Conservation (phyloP, 108 stramenopile genomes). For the Nitzschia sp. region DNA sequence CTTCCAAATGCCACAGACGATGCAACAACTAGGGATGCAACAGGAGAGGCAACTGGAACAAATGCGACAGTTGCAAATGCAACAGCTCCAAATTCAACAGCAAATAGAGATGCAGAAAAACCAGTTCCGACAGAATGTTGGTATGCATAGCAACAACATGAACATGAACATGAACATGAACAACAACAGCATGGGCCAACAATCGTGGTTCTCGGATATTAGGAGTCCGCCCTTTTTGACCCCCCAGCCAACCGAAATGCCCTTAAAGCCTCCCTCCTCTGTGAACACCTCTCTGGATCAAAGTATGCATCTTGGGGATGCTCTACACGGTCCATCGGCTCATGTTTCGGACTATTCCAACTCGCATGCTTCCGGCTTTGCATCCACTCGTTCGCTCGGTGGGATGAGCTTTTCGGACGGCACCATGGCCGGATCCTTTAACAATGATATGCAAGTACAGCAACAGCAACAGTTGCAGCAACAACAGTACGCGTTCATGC, state of each 20-base stretch:
- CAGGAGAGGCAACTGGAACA: slow-evolving; percentile 4
- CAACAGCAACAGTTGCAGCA: not conserved
- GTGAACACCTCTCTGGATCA: not conserved
- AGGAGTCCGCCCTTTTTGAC: not conserved
- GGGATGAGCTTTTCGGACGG: not conserved
- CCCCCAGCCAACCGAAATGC: not conserved
- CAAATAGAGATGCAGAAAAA: not conserved
- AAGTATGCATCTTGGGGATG: slow-evolving; percentile 13
- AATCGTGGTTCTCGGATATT: not conserved
- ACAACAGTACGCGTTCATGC: not conserved
- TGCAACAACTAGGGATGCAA: slow-evolving; percentile 20
- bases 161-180: no score
- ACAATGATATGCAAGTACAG: not conserved
- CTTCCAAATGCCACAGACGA: not conserved
- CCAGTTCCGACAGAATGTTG: not conserved
- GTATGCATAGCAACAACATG: no score
- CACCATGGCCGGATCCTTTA: not conserved
- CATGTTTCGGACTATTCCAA: slow-evolving; percentile 13
- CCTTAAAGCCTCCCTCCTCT: not conserved
- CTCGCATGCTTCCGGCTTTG: not conserved
- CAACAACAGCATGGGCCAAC: not conserved
- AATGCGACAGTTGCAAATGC: slow-evolving; percentile 5
- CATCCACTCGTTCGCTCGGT: not conserved
- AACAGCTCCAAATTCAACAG: slow-evolving; percentile 12
- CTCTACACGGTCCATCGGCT: not conserved